Base-by-base conservation (phyloP, 1,139 yeast species). In the Magnusiomyces magnusii region DNA sequence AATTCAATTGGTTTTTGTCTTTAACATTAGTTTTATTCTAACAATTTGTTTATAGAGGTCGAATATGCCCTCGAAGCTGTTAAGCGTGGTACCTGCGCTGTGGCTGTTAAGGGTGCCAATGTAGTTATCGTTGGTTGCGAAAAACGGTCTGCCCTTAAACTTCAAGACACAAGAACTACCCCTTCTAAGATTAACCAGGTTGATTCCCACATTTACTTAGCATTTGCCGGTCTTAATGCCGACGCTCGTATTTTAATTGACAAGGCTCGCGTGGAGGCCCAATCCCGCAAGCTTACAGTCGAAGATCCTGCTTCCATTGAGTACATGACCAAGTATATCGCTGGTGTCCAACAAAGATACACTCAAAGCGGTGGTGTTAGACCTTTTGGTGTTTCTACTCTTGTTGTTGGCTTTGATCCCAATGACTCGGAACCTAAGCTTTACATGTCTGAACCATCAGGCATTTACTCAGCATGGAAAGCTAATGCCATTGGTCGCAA, bases 291-390 rank as follows among this genome's bases (percentile, higher is more conserved):
- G 73, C 81, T 95, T 69, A 90, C 93, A 34, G 81, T 93, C 70
- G 99, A 93, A 72, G 99, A 95, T 70, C 87, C 98, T 0, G 97
- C 92, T 9, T 80, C 93, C 47, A 82, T 93, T 61, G 99, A 95
- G 72, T 93, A 92, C 73, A 79, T 95, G 75, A 90, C 99, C 52
- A 86, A 87, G 72, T 89, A 90, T 69, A 90, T 95, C 64, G 99
- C 99, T 25, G 97, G 98, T 25, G 95, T 93, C 53, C 98, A 93
- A 75, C 99, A 93, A 73, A 82, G 86, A 73, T 93, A 93, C 75
- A 93, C 99, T n/a, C 99, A 93, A 75, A 85, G 95, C 56, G 99
- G 99, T 65, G 99, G 97, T 71, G 95, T 90, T 41, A 82, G 97
- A 73, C 97, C 97, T 24, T 90, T 90, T 73, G 97, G 99, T 61